These are phyloP conservation scores for Melastoma malabathricum DNA, from an alignment of 345 rosid genomes.

Conservation along the genomic window DNA sequence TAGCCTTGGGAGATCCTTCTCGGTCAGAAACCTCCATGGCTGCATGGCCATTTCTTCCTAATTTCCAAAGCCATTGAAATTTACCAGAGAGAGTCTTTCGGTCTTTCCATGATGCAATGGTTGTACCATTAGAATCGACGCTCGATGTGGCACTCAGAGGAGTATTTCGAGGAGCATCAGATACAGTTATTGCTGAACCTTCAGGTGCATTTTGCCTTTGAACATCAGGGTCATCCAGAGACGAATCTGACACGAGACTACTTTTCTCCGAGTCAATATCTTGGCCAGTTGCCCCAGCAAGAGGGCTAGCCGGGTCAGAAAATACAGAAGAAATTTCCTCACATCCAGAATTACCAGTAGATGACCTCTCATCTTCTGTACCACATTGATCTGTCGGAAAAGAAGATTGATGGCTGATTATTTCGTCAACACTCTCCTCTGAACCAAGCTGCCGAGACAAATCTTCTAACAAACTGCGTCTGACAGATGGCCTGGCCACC, in stretches of 20 bases:
- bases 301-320: constrained; percentile 46
- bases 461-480: constrained; percentile 61
- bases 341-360: constrained; percentile 26
- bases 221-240: constrained; percentile 28
- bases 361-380: constrained; percentile 33
- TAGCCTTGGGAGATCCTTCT: constrained; percentile 15
- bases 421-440: constrained; percentile 29
- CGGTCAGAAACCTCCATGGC: constrained; percentile 37
- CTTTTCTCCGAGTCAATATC: constrained; percentile 62
- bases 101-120: constrained; percentile 25
- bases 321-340: constrained; percentile 49
- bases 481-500: constrained; percentile 26
- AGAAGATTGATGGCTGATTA: constrained; percentile 12
- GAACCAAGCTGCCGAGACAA: constrained; percentile 46
- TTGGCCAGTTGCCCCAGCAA: constrained; percentile 28
- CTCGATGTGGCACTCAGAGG: constrained; percentile 17
- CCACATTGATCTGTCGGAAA: constrained; percentile 12
- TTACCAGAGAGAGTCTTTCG: constrained; percentile 48
- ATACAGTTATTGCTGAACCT: constrained; percentile 42
- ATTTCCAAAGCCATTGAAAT: constrained; percentile 91
- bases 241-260: constrained; percentile 43
- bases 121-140: constrained; percentile 18
- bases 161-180: constrained; percentile 27
- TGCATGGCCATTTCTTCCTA: constrained; percentile 37
- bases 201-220: constrained; percentile 20